These are phyloP conservation scores for Inonotus hispidus DNA, from an alignment of 1,284 basidiomycete species.

Conservation along the genomic window DNA sequence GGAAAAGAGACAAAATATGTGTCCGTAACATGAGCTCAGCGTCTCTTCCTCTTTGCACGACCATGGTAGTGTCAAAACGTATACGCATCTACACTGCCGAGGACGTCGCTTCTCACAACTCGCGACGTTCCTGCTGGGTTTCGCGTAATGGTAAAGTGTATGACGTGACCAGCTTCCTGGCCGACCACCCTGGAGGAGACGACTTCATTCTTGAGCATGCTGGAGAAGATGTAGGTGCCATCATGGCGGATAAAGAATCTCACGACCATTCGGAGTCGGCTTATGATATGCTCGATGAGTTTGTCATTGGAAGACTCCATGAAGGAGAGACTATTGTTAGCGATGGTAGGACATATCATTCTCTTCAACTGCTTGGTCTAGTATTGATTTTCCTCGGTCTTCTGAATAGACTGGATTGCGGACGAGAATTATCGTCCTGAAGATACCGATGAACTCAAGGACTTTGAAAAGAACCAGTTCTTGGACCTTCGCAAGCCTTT, in stretches of 20 bases:
- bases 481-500: conserved; percentile 88
- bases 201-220: conserved; percentile 77
- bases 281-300: conserved; percentile 90
- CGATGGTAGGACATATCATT: conserved; percentile 51
- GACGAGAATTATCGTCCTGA: conserved; percentile 87
- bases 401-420: conserved; percentile 70
- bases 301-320: conserved; percentile 76
- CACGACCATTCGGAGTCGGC: conserved; percentile 94
- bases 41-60: neutral
- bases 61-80: conserved; percentile 46
- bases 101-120: conserved; percentile 61
- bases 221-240: conserved; percentile 75
- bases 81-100: conserved; percentile 66
- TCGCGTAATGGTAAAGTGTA: conserved; percentile 70
- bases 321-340: conserved; percentile 69
- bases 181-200: conserved; percentile 85
- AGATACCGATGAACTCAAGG: conserved; percentile 72
- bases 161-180: conserved; percentile 69
- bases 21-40: neutral
- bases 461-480: conserved; percentile 88
- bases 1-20: neutral
- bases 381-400: neutral
- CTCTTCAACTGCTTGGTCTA: neutral
- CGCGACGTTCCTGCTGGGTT: conserved; percentile 67
- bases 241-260: conserved; percentile 81